Base-by-base conservation (phyloP, 23 red algal species). In the Agarophyton chilense region DNA sequence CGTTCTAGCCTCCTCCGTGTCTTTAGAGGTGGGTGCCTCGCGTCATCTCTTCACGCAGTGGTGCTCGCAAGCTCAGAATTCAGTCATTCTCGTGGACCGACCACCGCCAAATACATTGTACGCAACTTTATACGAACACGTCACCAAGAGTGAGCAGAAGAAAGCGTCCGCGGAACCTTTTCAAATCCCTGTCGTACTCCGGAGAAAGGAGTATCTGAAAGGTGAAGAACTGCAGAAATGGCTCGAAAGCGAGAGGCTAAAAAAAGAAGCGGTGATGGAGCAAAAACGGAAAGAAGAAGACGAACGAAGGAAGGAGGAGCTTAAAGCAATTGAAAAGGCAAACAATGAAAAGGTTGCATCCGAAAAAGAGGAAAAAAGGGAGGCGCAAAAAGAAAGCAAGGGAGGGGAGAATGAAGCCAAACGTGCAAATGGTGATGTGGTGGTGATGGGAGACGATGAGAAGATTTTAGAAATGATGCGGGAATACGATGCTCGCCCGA, bases 1-100 rank as follows among this genome's bases (percentile, higher is more conserved):
- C 28, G 74, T 99, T 10, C 73, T 99, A 25, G 90, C 97, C 4
- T 92, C 97, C 10, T 70, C 93, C 9, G 79, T 64, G 68, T 92
- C 89, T 36, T 61, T 99, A 36, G 93, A 99, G 41, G 81, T 76
- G 40, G 97, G 97, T 26, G 91, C 92, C 19, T 73, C 97, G 33
- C 86, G 93, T 38, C 75, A 81, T 29, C 75, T 96, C 7, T 91
- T 99, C 53, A 57, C 93, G 40, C 72, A 80, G 13, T 79, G 81
- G 85, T 81, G 71, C 13, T 60, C 77, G 10, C 83, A 84, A 54
- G 38, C 66, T 6, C 75, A 52, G 21, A 90, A 92, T n/a, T 54
- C 67, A 2, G 91, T 99, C 38, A 50, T 99, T 52, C 74, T 99
- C 49, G 83, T 88, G 13, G 90, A 96, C 42, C 90, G 90, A 18